These are phyloP conservation scores for Entoloma clypeatum DNA, from an alignment of 1,284 basidiomycete genomes.

Conservation along the genomic window DNA sequence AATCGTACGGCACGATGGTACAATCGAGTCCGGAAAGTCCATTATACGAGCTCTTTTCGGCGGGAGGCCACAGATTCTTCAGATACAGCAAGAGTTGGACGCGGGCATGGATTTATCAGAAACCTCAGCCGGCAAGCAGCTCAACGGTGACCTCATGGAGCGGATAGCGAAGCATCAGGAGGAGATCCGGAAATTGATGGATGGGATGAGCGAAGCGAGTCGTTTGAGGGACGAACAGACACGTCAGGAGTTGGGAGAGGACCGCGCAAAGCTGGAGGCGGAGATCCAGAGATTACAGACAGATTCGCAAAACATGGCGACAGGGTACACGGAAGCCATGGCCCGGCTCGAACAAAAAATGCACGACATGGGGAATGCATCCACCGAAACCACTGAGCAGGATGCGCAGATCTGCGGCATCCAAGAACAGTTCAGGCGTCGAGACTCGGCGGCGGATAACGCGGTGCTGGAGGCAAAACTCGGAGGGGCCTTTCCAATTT, in stretches of 20 bases:
- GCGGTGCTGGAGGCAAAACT: conserved; percentile 29
- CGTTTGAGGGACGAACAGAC: conserved; percentile 26
- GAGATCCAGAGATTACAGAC: conserved; percentile 18
- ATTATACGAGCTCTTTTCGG: conserved; percentile 35
- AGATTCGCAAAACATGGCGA: conserved; percentile 21
- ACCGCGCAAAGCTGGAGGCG: conserved; percentile 20
- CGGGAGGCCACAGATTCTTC: conserved; percentile 25
- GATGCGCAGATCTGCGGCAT: conserved; percentile 3
- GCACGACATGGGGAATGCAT: conserved; percentile 16
- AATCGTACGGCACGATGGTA: conserved; percentile 36
- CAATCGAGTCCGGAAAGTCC: conserved; percentile 29
- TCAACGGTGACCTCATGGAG: conserved; percentile 29
- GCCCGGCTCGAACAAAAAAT: conserved; percentile 23
- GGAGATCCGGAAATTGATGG: conserved; percentile 29
- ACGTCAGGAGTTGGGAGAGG: conserved; percentile 24
- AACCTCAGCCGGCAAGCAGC: conserved; percentile 32
- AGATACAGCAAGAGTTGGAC: conserved; percentile 26
- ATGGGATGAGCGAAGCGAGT: conserved; percentile 23
- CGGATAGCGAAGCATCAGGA: conserved; percentile 33
- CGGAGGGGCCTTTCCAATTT: conserved; percentile 27
- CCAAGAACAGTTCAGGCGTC: conserved; percentile 13
- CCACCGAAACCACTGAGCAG: conserved; percentile 5
- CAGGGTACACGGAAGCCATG: conserved; percentile 22
- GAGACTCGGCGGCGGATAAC: conserved; percentile 23
- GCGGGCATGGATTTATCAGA: conserved; percentile 33